phyloP scores from a whole-genome alignment of 2,329 filamentous ascomycete genomes.

The Magnaporthiopsis rhizophila region DNA sequence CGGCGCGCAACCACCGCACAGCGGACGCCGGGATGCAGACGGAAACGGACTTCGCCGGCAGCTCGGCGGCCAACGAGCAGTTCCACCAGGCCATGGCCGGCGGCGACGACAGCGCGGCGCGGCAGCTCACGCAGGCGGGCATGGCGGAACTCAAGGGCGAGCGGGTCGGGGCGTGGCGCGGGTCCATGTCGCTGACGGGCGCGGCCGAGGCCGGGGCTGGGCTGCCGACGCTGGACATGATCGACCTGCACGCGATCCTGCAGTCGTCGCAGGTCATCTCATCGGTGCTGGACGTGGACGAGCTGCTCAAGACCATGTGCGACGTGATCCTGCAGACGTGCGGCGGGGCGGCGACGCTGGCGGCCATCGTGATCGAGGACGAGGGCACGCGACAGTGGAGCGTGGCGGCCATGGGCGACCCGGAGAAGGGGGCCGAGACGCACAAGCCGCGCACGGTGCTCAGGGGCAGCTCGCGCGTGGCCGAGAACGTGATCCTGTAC shows the following conservation, averaged over 20 bases:
- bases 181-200: slow-evolving; percentile 50
- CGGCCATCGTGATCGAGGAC: slow-evolving; percentile 67
- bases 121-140: slow-evolving; percentile 32
- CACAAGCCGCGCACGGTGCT: slow-evolving; percentile 60
- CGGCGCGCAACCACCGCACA: slow-evolving; percentile 48
- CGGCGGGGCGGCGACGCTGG: slow-evolving; percentile 60
- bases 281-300: slow-evolving; percentile 67
- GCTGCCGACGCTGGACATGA: slow-evolving; percentile 71
- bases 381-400: slow-evolving; percentile 57
- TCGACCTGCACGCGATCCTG: slow-evolving; percentile 71
- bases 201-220: slow-evolving; percentile 30
- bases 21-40: slow-evolving; percentile 56
- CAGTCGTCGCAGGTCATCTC: slow-evolving; percentile 74
- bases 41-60: slow-evolving; percentile 55
- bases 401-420: slow-evolving; percentile 65
- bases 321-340: slow-evolving; percentile 74
- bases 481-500: slow-evolving; percentile 69
- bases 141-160: slow-evolving; percentile 46
- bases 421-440: slow-evolving; percentile 58
- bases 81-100: slow-evolving; percentile 22
- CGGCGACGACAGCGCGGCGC: slow-evolving; percentile 36
- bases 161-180: slow-evolving; percentile 55
- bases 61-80: slow-evolving; percentile 28
- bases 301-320: slow-evolving; percentile 71
- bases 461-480: slow-evolving; percentile 58